These are phyloP conservation scores for Garcia nutans DNA, from an alignment of 345 rosid genomes.

Conservation along the genomic window DNA sequence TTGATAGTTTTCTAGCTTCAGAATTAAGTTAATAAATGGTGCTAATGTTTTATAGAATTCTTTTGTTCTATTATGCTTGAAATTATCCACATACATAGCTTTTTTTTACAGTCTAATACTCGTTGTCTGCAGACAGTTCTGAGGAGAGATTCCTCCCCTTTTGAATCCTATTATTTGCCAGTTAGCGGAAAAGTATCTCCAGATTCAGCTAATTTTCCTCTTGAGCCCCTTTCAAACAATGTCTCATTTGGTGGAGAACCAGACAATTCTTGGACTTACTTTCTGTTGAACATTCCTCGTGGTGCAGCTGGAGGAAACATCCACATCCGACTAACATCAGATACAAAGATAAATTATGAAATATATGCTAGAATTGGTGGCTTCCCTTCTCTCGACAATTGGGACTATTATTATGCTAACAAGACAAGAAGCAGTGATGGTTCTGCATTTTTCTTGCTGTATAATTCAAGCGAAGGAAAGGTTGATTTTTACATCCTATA, in stretches of 20 bases:
- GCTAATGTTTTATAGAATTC: background rate
- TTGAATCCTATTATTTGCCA: conserved; percentile 81
- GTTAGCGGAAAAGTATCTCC: conserved; percentile 47
- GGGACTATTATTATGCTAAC: conserved; percentile 85
- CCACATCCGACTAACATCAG: conserved; percentile 62
- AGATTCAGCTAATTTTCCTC: conserved; percentile 58
- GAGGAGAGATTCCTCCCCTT: conserved; percentile 60
- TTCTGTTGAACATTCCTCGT: conserved; percentile 64
- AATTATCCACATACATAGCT: conserved; percentile 13
- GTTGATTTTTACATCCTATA: conserved; percentile 83
- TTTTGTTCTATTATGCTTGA: conserved; percentile 29
- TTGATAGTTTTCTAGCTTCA: conserved; percentile 5
- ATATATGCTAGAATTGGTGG: conserved; percentile 79
- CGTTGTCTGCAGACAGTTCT: conserved; percentile 71
- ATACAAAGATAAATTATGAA: conserved; percentile 53
- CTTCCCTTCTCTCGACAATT: conserved; percentile 57
- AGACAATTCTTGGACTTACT: conserved; percentile 70
- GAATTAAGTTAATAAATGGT: conserved; percentile 1
- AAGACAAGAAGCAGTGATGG: conserved; percentile 53
- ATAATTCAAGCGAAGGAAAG: conserved; percentile 70
- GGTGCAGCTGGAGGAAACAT: conserved; percentile 95
- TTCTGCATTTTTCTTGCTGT: conserved; percentile 59
- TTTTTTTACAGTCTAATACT: conserved; percentile 34
- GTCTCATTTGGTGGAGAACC: conserved; percentile 42
- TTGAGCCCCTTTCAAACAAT: conserved; percentile 74